Percentiles rank a stretch among this genome's conserved stretches.
These are phyloP conservation scores for Gardenia jasminoides DNA, from an alignment of 257 asterid species.

Conservation along the genomic window DNA sequence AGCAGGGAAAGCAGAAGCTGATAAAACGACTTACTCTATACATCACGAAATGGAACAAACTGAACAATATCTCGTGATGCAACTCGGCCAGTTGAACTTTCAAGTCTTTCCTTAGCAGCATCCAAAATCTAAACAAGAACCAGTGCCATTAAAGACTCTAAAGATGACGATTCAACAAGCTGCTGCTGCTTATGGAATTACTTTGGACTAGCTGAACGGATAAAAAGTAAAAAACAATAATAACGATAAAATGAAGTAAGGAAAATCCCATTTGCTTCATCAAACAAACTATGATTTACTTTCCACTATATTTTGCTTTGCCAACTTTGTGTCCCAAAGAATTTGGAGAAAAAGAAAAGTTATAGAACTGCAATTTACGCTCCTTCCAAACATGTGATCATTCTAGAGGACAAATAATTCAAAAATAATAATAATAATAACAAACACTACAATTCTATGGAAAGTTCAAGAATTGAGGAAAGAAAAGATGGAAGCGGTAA, in stretches of 20 bases:
- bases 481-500: not conserved
- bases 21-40: slow-evolving; percentile 58
- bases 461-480: not conserved
- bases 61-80: slow-evolving; percentile 98
- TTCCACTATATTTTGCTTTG: not conserved
- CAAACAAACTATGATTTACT: not conserved
- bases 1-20: not conserved
- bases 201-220: slow-evolving; percentile 6
- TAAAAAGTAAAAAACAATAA: not conserved
- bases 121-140: slow-evolving; percentile 67
- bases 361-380: too few relatives aligned
- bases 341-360: not conserved
- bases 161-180: not conserved
- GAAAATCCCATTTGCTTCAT: not conserved
- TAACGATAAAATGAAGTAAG: too few relatives aligned
- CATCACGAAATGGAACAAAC: slow-evolving; percentile 86
- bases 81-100: slow-evolving; percentile 80
- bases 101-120: slow-evolving; percentile 89
- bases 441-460: too few relatives aligned
- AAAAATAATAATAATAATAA: too few relatives aligned
- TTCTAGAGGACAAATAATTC: not conserved
- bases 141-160: slow-evolving; percentile 7
- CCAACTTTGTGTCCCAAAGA: not conserved
- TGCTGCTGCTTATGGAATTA: slow-evolving; percentile 6
- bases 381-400: not conserved